Percentiles rank a stretch among this genome's conserved stretches.
Evolutionary conservation across 2,329 filamentous ascomycete genomes (phyloP).

Genomic region (Verruconis gallopava): DNA sequence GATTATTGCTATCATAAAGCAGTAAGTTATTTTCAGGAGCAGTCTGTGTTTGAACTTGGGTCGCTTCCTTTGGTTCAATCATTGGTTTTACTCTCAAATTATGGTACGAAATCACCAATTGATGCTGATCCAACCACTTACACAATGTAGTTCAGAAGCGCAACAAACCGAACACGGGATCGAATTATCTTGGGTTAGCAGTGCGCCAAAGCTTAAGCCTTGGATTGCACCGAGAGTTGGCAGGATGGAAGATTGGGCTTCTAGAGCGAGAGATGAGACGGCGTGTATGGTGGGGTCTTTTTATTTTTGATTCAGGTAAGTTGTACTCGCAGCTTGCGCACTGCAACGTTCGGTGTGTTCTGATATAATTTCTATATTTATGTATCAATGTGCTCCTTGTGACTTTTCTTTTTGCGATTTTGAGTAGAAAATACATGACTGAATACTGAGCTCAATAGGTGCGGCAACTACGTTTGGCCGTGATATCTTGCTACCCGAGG

Average conservation of each 20-base stretch:
- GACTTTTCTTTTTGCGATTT: too few relatives aligned
- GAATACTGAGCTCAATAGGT: too few relatives aligned
- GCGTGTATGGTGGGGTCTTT: constrained; percentile 1
- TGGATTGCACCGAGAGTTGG: not conserved
- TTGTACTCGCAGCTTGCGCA: too few relatives aligned
- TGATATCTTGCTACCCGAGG: not conserved
- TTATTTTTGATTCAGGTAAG: constrained; percentile 2
- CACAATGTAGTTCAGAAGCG: too few relatives aligned
- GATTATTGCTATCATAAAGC: not conserved
- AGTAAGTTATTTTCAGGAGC: not conserved
- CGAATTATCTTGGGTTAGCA: not conserved
- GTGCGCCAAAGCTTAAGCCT: not conserved
- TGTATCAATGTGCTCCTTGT: too few relatives aligned
- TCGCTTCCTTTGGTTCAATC: not conserved
- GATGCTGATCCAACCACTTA: too few relatives aligned
- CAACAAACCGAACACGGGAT: not conserved
- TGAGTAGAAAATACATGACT: too few relatives aligned
- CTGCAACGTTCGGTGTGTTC: too few relatives aligned
- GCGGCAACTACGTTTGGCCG: not conserved
- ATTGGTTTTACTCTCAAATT: not conserved
- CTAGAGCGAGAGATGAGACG: not conserved
- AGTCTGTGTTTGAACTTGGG: not conserved
- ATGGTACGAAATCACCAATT: too few relatives aligned
- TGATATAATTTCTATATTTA: too few relatives aligned
- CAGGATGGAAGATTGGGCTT: not conserved